Conservation (phyloP, 148 eudicot species). For the Camellia granthamiana region DNA sequence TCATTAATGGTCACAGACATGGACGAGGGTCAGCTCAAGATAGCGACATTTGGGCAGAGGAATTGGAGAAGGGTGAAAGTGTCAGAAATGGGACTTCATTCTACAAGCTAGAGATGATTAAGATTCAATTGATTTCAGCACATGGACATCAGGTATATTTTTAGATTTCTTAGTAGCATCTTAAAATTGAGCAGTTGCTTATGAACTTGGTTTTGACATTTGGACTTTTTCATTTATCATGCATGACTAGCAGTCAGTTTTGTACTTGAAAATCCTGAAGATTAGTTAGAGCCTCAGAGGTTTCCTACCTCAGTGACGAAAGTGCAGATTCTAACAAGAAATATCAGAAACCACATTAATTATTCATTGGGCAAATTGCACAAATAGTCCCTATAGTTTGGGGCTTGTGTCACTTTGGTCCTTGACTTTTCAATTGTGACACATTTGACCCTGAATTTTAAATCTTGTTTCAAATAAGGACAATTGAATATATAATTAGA, state of each 20-base stretch:
- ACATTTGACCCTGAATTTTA: too few species aligned
- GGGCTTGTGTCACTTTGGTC: too few species aligned
- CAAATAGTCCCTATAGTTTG: too few species aligned
- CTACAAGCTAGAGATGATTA: conserved; percentile 88
- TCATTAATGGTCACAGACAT: conserved; percentile 61
- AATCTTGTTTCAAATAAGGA: too few species aligned
- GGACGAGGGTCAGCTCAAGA: conserved; percentile 46
- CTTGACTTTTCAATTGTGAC: too few species aligned
- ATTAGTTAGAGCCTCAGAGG: background rate
- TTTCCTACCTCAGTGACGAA: background rate
- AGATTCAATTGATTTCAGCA: conserved; percentile 69
- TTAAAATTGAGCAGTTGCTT: conserved; percentile 1
- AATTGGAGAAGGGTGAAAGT: conserved; percentile 59
- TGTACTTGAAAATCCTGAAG: background rate
- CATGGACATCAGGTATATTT: conserved; percentile 67
- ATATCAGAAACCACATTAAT: background rate
- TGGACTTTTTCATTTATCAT: conserved; percentile 1
- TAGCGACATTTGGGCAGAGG: conserved; percentile 41
- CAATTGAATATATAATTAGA: too few species aligned
- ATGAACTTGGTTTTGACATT: conserved; percentile 5
- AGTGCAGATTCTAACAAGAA: background rate
- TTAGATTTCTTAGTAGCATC: background rate
- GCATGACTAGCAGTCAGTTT: background rate
- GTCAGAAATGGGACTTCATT: conserved; percentile 64
- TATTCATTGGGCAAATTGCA: too few species aligned